Conservation (phyloP, 2,329 filamentous ascomycete genomes). For the Cladorrhinum sp. region DNA sequence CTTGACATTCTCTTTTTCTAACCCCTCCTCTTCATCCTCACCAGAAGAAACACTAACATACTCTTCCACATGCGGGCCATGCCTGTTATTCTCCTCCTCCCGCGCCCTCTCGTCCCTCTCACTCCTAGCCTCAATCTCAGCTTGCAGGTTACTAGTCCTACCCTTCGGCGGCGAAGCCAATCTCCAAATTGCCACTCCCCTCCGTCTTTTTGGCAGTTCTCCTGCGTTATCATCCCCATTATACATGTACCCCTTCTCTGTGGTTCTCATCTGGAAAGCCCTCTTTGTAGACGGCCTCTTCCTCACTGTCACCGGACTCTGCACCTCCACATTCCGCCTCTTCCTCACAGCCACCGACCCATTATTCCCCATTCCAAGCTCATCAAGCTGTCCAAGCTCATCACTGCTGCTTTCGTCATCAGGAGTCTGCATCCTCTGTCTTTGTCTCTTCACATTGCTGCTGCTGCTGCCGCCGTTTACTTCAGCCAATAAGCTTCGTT, state of each 20-base stretch:
- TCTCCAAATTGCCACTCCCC: neutral
- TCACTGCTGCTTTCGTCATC: neutral
- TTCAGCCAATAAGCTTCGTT: neutral
- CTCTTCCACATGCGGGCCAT: neutral
- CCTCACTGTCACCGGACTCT: no score
- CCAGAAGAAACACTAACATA: neutral
- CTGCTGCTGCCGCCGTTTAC: neutral
- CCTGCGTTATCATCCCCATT: no score
- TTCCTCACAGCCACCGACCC: neutral
- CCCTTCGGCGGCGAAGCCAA: constrained; percentile 3
- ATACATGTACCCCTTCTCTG: no score
- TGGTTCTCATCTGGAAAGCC: neutral
- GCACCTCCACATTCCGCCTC: neutral
- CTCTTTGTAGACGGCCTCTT: neutral
- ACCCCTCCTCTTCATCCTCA: neutral
- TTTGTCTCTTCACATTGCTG: no score
- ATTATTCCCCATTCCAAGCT: neutral
- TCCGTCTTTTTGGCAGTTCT: no score
- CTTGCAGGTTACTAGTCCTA: neutral
- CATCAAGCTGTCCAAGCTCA: neutral
- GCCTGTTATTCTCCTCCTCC: neutral
- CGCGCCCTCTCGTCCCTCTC: neutral
- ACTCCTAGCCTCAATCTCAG: neutral
- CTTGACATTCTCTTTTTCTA: neutral
- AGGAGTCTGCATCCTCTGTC: neutral